These are phyloP conservation scores for Cucumis sativus DNA, from an alignment of 306 rosid genomes.

Conservation along the genomic window DNA sequence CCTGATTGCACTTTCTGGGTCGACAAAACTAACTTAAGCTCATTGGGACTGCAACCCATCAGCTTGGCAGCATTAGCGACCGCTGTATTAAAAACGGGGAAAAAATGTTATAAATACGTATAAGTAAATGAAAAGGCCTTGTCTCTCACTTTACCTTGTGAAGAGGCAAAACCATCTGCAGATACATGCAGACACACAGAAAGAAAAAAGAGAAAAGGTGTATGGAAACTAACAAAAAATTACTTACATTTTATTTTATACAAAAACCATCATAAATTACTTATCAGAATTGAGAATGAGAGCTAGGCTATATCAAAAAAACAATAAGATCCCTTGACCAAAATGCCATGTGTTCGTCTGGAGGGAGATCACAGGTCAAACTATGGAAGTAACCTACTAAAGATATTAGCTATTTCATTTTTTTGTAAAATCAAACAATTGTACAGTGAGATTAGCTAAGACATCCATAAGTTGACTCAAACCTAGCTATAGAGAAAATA, in stretches of 20 bases:
- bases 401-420: neutral
- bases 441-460: neutral
- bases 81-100: constrained; percentile 41
- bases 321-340: neutral
- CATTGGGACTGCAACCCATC: constrained; percentile 72
- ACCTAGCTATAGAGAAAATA: neutral
- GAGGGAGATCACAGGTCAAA: neutral
- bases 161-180: neutral
- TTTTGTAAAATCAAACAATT: neutral
- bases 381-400: neutral
- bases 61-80: constrained; percentile 44
- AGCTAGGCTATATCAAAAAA: neutral
- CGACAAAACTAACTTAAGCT: constrained; percentile 51
- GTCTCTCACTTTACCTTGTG: neutral
- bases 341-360: neutral
- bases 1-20: constrained; percentile 43
- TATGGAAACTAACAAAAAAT: neutral
- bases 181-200: neutral
- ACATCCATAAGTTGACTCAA: neutral
- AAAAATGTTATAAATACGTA: neutral
- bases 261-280: neutral
- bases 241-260: neutral
- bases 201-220: neutral
- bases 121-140: neutral
- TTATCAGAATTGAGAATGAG: neutral